phyloP scores from a whole-genome alignment of 2,329 filamentous ascomycete species.

The Diaporthe citri region DNA sequence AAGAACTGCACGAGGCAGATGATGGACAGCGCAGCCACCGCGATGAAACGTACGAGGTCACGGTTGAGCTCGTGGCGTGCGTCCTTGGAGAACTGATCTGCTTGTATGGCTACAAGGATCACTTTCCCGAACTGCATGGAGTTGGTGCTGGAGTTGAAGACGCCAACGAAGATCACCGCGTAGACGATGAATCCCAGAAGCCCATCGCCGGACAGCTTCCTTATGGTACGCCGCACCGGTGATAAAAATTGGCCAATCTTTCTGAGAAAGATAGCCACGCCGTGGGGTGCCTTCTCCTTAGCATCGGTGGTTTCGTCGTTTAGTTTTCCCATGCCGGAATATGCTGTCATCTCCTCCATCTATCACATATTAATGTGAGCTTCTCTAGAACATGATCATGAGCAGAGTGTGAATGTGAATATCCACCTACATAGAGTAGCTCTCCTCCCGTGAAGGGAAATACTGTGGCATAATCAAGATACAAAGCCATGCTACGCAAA shows the following conservation, averaged over 20 bases:
- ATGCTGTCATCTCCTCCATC: slow-evolving; percentile 1
- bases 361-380: neutral
- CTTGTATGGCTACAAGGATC: neutral
- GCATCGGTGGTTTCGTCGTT: neutral
- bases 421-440: neutral
- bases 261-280: neutral
- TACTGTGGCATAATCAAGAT: neutral
- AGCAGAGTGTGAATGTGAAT: neutral
- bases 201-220: neutral
- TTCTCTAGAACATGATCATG: neutral
- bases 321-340: neutral
- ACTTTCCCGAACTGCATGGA: neutral
- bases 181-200: neutral
- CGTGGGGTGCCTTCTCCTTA: neutral
- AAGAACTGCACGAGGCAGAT: neutral
- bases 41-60: neutral
- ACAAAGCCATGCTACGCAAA: neutral
- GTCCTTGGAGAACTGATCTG: neutral
- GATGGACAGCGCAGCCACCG: neutral
- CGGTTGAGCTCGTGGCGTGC: neutral
- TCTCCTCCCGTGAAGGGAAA: neutral
- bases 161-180: neutral
- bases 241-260: neutral
- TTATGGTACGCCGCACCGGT: neutral
- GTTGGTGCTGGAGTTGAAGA: slow-evolving; percentile 6